Evolutionary conservation across 2,329 filamentous ascomycete species (phyloP), one percentile per base, ranked within the genome.

Genomic region (Incumbomyces delicatus): DNA sequence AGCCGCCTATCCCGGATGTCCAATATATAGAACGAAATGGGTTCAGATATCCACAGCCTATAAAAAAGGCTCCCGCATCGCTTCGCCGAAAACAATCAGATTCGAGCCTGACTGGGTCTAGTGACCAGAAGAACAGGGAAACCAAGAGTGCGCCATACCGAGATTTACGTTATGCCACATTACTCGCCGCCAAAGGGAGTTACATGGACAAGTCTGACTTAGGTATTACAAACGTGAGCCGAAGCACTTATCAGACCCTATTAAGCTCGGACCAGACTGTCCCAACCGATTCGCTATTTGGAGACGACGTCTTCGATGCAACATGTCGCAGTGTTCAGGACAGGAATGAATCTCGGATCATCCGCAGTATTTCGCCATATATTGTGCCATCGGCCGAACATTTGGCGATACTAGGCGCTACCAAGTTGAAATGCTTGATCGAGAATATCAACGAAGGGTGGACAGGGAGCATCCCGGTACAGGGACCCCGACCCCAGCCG

Each of bases 391-490:
- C 22, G 4, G 22, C 22, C 22, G 22, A 27, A 27, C 22, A 5
- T 33, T 56, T 72, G 6, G 57, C 58, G 4, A 59, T 43, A 2
- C 54, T 47, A 34, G 57, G 60, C n/a, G 53, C 53, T 7, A 58
- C 41, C 6, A 37, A 64, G 46, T 60, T 70, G 4, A 36, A 61
- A 1, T 17, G 31, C 49, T 49, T 73, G 6, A 55, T 57, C 22
- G 66, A 73, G 52, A 68, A 63, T 50, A 58, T 66, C 31, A 69
- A 71, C 51, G 61, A 70, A 57, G 58, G 59, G 46, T 72, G 68
- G 68, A 63, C 61, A 44, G 66, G 63, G 49, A 62, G 62, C 6
- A 58, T 68, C 32, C 61, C 67, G 5, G 33, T 72, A 1, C 60
- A 51, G 22, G 56, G 57, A 2, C 51, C 62, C 39, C 61, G 61